Evolutionary conservation across 257 asterid species (phyloP).

Genomic region (Solanum bulbocastanum): DNA sequence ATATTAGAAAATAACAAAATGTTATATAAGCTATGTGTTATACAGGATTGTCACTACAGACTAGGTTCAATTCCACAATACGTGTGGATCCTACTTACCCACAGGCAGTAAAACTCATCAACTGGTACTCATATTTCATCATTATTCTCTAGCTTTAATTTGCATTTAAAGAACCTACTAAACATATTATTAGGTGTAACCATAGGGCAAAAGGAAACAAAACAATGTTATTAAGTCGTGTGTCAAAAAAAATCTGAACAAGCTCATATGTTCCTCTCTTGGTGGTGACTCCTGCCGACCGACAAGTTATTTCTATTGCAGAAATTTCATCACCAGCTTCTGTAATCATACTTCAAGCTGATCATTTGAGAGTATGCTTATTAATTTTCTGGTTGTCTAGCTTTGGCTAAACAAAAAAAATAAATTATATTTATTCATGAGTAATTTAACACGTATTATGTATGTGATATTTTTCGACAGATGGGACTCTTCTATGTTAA

Average conservation of each 20-base stretch:
- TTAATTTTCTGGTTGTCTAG: too few species aligned
- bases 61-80: too few species aligned
- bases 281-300: accelerated
- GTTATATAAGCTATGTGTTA: background rate
- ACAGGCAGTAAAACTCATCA: background rate
- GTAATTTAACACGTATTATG: background rate
- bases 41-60: background rate
- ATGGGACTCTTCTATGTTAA: background rate
- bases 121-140: background rate
- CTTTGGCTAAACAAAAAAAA: too few species aligned
- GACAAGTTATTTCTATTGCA: too few species aligned
- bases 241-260: background rate
- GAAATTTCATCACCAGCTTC: background rate
- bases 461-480: background rate
- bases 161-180: background rate
- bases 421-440: too few species aligned
- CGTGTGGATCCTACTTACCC: background rate
- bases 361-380: background rate
- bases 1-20: too few species aligned
- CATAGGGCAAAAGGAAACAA: background rate
- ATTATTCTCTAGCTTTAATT: background rate
- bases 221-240: background rate
- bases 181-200: background rate
- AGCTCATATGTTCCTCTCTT: background rate
- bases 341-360: background rate